These are phyloP conservation scores for Epichloe sibirici DNA, from an alignment of 2,329 filamentous ascomycete genomes.

Conservation along the genomic window DNA sequence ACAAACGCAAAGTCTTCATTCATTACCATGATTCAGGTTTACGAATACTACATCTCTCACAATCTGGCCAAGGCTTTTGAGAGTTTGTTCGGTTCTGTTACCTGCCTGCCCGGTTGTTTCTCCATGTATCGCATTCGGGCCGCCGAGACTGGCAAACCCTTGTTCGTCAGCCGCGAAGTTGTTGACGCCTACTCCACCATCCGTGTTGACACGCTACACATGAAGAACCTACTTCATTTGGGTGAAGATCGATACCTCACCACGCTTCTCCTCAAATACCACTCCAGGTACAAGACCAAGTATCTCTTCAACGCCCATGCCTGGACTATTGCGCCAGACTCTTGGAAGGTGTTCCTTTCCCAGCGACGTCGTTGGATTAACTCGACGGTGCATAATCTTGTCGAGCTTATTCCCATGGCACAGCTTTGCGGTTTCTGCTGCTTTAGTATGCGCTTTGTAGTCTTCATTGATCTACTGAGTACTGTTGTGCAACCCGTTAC, in stretches of 20 bases:
- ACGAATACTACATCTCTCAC: conserved; percentile 99
- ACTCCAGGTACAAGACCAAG: conserved; percentile 95
- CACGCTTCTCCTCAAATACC: conserved; percentile 83
- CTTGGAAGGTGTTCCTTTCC: conserved; percentile 87
- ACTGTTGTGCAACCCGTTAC: conserved; percentile 89
- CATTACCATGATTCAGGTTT: conserved; percentile 98
- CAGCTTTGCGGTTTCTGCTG: conserved; percentile 99
- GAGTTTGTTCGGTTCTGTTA: conserved; percentile 91
- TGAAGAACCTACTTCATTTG: conserved; percentile 94
- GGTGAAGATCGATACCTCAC: conserved; percentile 97
- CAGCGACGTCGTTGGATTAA: conserved; percentile 99
- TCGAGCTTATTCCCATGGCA: conserved; percentile 84
- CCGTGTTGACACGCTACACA: conserved; percentile 93
- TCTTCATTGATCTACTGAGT: conserved; percentile 85
- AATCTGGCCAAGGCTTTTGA: conserved; percentile 96
- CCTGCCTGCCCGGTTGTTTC: conserved; percentile 96
- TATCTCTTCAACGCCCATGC: conserved; percentile 87
- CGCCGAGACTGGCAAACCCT: conserved; percentile 84
- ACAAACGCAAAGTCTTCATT: conserved; percentile 89
- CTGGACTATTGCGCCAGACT: conserved; percentile 94
- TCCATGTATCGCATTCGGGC: conserved; percentile 97
- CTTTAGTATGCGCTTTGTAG: conserved; percentile 98
- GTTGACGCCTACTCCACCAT: conserved; percentile 82
- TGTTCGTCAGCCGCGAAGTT: conserved; percentile 90
- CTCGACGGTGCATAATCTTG: conserved; percentile 94